These are phyloP conservation scores for Claviceps maximensis DNA, from an alignment of 2,329 filamentous ascomycete genomes.

Conservation along the genomic window DNA sequence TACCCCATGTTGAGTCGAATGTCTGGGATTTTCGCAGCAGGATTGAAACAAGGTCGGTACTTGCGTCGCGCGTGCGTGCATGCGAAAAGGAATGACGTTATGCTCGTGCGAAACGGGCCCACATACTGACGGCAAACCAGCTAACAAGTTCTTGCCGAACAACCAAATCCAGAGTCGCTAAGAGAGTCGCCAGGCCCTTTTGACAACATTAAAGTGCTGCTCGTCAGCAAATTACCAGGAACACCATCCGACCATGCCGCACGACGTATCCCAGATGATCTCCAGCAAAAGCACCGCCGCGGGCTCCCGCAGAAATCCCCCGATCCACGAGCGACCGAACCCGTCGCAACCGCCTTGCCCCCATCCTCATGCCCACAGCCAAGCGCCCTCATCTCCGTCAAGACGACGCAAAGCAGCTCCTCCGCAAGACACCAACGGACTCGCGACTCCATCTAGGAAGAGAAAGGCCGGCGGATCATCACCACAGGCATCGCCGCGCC, in stretches of 20 bases:
- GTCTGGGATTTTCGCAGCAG: no score
- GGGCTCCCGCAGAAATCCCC: not conserved
- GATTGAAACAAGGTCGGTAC: no score
- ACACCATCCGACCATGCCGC: not conserved
- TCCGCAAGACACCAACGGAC: not conserved
- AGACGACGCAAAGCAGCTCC: not conserved
- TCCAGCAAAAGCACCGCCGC: not conserved
- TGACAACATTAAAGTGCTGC: not conserved
- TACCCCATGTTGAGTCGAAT: no score
- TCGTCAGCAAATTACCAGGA: not conserved
- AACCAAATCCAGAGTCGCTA: no score
- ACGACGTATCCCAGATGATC: not conserved
- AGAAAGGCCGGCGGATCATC: constrained; percentile 3
- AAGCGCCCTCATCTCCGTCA: no score
- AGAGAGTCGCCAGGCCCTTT: no score
- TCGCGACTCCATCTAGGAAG: constrained; percentile 7
- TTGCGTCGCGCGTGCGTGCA: no score
- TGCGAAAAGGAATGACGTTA: no score
- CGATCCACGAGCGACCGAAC: not conserved
- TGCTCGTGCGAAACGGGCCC: no score
- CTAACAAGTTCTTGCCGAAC: no score
- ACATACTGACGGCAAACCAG: no score
- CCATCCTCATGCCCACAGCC: no score
- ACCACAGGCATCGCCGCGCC: not conserved
- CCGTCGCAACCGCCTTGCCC: not conserved